Base-by-base conservation (phyloP, 2,329 filamentous ascomycete species). In the Tolypocladium album region DNA sequence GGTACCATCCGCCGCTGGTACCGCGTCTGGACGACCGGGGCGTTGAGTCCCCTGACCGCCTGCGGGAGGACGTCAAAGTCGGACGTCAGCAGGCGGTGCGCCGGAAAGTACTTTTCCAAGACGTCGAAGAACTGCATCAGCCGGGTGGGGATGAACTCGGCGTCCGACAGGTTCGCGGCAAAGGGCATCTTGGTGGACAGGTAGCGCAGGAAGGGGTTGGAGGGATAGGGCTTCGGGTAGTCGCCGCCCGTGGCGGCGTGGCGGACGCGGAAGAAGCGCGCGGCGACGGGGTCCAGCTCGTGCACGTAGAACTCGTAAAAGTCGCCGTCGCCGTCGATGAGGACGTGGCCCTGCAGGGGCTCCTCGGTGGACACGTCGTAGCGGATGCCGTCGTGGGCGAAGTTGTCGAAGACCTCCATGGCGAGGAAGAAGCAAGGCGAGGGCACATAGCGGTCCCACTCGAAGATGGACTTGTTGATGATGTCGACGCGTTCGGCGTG, bases 351-450 rank as follows among this genome's bases (percentile, higher is more conserved):
- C 76, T 99, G 95, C 59, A 96, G 82, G 0, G 93, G 89, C 65
- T 88, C 79, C 71, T 91, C 89, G 13, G 92, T 95, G 62, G 80
- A 75, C 13, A 88, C 81, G 74, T 97, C 88, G 77, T 97, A 99
- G 64, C 95, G 92, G 63, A 99, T 86, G 61, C 88, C 84, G 76
- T 99, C 94, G 77, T 99, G 95, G 42, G 91, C 87, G 72, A 99
- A 97, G 76, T 99, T 99, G 79, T 99, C 94, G 70, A 97, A 96
- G 65, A 99, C 94, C 75, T 99, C 94, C 75, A 99, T 88, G 53
- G 93, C 94, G 50, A 99, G 84, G 79, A 99, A 97, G 80, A 96
- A 99, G 78, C 94, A 97, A 0, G 93, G 94, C 3, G 88, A 89
- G 11, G 91, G 88, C n/a, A 97, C 90, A 65, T 89, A 90, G 55